These are phyloP conservation scores for Articulospora tetracladia DNA, from an alignment of 495 filamentous ascomycete genomes.

Conservation along the genomic window DNA sequence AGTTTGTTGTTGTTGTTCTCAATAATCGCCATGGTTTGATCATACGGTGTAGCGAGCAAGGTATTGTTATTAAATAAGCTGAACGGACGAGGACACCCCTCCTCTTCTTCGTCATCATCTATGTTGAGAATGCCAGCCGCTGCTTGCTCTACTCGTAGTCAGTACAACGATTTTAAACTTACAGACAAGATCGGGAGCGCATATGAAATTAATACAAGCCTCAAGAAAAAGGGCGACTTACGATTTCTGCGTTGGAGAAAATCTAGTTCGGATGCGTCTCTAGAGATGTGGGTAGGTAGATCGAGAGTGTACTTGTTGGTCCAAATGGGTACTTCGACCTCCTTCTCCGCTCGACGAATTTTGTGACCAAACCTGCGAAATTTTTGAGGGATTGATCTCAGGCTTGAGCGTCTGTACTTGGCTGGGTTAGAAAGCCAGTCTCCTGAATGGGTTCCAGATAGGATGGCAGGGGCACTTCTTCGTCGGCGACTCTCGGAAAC, in stretches of 20 bases:
- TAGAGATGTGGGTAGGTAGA: neutral
- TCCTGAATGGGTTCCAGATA: neutral
- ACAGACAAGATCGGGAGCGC: neutral
- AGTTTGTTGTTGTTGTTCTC: no score
- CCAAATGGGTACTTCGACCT: neutral
- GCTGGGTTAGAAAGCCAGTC: no score
- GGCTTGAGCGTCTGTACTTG: neutral
- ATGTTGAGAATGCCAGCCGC: neutral
- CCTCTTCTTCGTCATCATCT: neutral
- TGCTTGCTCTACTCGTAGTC: neutral
- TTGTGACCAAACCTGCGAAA: neutral
- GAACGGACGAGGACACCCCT: neutral
- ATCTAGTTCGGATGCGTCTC: constrained; percentile 11
- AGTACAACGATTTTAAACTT: neutral
- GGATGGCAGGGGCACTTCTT: neutral
- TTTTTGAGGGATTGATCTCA: no score
- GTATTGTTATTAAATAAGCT: no score
- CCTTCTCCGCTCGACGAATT: neutral
- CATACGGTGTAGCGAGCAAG: no score
- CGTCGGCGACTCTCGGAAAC: neutral
- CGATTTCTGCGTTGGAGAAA: constrained; percentile 7
- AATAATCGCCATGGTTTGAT: no score
- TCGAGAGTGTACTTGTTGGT: constrained; percentile 4
- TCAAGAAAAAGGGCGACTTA: no score
- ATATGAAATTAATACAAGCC: no score